A percentile compares a stretch with the other conserved stretches of the same genome.
Evolutionary conservation across 164 flowering plant genomes (phyloP).

Genomic region (Nelumbo lutea): DNA sequence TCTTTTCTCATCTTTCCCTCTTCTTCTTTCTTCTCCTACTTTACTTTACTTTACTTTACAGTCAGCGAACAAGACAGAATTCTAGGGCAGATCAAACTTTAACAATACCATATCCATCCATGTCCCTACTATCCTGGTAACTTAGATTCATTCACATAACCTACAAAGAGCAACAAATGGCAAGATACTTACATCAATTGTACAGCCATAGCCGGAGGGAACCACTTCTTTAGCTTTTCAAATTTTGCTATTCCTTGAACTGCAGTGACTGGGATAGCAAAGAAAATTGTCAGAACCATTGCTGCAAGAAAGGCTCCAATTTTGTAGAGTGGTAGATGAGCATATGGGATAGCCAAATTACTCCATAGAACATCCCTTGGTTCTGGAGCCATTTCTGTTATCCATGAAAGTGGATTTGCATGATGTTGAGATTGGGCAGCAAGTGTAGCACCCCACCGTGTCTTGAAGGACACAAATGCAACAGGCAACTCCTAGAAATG

Average conservation of each 20-base stretch:
- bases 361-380: slow-evolving; percentile 86
- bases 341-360: slow-evolving; percentile 49
- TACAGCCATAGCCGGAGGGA: slow-evolving; percentile 83
- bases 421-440: slow-evolving; percentile 83
- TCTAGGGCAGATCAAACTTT: no score
- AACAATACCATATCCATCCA: no score
- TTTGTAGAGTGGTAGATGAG: slow-evolving; percentile 40
- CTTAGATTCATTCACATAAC: background rate
- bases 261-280: slow-evolving; percentile 81
- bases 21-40: no score
- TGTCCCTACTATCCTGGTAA: background rate
- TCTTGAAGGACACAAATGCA: slow-evolving; percentile 82
- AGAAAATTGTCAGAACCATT: slow-evolving; percentile 69
- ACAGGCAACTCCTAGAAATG: slow-evolving; percentile 70
- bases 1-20: no score
- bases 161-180: background rate
- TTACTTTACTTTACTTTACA: no score
- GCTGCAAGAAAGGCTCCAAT: slow-evolving; percentile 50
- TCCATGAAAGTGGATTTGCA: slow-evolving; percentile 70
- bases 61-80: no score
- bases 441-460: slow-evolving; percentile 65
- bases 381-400: slow-evolving; percentile 83
- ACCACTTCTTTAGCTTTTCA: slow-evolving; percentile 78
- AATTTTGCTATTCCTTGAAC: slow-evolving; percentile 89
- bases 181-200: slow-evolving; percentile 57